Base-by-base conservation (phyloP, 2,329 filamentous ascomycete species). In the Dactylonectria macrodidyma region DNA sequence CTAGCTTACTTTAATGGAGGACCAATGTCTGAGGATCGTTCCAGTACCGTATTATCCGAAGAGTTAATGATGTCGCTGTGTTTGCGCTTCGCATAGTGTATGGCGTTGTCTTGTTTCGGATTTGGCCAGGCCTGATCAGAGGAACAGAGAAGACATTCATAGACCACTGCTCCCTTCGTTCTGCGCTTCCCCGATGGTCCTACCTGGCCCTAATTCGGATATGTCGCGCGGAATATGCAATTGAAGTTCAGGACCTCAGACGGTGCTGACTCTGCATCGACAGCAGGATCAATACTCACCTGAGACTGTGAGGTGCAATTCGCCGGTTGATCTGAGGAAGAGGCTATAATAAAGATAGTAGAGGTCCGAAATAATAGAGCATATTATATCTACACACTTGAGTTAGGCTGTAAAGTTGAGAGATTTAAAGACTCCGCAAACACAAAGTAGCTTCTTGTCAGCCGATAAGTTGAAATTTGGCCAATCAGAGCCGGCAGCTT, bases 191-290 rank as follows among this genome's bases (percentile, higher is more conserved):
- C 52, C 38, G 34, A 56, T 56, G 52, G 52, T 16, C 52, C 52
- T n/a, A 41, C 36, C 34, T 56, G 34, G 52, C 52, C 26, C 30
- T 56, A 36, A 30, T 56, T 26, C 16, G 34, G 52, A 56, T 56
- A 56, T 41, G 52, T 56, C 52, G 52, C 52, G 33, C 33, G 34
- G 52, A 56, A 56, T 56, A 56, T 56, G 52, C 52, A 56, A 56
- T 56, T 30, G 52, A 56, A 56, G 26, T 30, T 30, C 41, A 46
- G 41, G 41, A 46, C 55, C 55, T 58, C 55, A 58, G 14, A 46
- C 46, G 38, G 46, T 41, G 55, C 55, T 26, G 55, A 44, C 46
- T 58, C 38, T 58, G 26, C 38, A 44, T 58, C 19, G 46, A 19
- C 38, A 58, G 55, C 33, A 58, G 55, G 24, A 44, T 58, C 38